Base-by-base conservation (phyloP, 202 grass and related monocot genomes). In the Brachypodium distachyon region DNA sequence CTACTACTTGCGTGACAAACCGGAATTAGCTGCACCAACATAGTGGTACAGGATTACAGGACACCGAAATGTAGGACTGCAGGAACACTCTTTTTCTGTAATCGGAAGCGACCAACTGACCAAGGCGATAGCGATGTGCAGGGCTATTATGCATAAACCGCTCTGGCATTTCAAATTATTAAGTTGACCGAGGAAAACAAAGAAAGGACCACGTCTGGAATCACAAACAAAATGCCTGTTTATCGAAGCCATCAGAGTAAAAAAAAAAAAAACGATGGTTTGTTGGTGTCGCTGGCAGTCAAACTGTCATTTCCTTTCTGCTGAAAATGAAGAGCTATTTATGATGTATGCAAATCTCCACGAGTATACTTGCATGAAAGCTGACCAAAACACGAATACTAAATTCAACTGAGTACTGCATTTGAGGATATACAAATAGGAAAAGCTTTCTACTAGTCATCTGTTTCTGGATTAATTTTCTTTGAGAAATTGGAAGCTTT, bases 221-320 rank as follows among this genome's bases (percentile, higher is more conserved):
- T 29, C 53, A 44, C 52, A 78, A 78, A 78, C 27, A 23, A 46
- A 32, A 4, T 60, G n/a, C 40, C n/a, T 60, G 51, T 60, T 65
- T 51, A 57, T 42, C 28, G 10, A 82, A 42, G 40, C 34, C 31
- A 42, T 58, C 32, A 59, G 17, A 22, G 28, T 50, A 22, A 1
- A 9, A 50, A 31, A 22, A 13, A 19, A 22, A 1, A 9, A 50
- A 31, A 22, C 14, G 49, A 58, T 40, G 40, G 49, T 34, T 56
- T 40, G 56, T 52, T 73, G 49, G 39, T 68, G 79, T 82, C 26
- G 85, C 67, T 82, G 29, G n/a, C 67, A 7, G 67, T 78, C 67
- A 29, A 64, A 59, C 41, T 73, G 10, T 12, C n/a, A 14, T 72
- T 53, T 65, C 34, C 65, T 54, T 86, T 17, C 31, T 66, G 77